phyloP scores from a whole-genome alignment of 225 moss, liverwort and hornwort genomes.

The Marchantia paleacea region DNA sequence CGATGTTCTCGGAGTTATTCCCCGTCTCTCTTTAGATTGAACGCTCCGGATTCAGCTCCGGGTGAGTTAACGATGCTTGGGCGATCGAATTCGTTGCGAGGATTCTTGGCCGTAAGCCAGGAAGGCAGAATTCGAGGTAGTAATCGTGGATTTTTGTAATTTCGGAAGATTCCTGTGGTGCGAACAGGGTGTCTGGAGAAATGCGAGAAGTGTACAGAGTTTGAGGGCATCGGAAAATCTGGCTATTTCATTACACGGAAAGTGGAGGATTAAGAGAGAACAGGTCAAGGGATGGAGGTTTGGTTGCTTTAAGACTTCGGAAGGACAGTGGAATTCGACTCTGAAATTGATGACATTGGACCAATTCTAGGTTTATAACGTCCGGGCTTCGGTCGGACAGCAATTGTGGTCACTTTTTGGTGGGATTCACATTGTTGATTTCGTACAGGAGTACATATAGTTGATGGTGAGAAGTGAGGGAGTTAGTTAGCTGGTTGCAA shows the following conservation, averaged over 20 bases:
- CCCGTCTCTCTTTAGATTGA: background rate
- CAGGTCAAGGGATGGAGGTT: too few species aligned
- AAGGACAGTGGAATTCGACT: background rate
- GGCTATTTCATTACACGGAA: too few species aligned
- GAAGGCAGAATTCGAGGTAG: background rate
- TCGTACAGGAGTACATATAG: background rate
- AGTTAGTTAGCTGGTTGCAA: slow-evolving; percentile 19
- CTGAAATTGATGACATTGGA: background rate
- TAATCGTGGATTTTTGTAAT: background rate
- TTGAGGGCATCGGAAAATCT: background rate
- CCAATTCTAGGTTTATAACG: background rate
- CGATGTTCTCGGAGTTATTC: background rate
- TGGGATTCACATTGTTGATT: background rate
- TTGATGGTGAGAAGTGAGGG: background rate
- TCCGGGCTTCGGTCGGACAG: background rate
- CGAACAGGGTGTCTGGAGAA: background rate
- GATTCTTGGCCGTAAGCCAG: background rate
- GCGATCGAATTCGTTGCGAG: background rate
- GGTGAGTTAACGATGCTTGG: background rate
- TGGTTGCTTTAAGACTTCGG: background rate
- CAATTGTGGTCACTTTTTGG: background rate
- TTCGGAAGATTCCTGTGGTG: background rate
- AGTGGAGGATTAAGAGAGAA: background rate
- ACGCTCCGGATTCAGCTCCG: background rate
- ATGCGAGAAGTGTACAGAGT: background rate